Evolutionary conservation across 192 early-diverging fungal species (phyloP).

Genomic region (Podila minutissima): DNA sequence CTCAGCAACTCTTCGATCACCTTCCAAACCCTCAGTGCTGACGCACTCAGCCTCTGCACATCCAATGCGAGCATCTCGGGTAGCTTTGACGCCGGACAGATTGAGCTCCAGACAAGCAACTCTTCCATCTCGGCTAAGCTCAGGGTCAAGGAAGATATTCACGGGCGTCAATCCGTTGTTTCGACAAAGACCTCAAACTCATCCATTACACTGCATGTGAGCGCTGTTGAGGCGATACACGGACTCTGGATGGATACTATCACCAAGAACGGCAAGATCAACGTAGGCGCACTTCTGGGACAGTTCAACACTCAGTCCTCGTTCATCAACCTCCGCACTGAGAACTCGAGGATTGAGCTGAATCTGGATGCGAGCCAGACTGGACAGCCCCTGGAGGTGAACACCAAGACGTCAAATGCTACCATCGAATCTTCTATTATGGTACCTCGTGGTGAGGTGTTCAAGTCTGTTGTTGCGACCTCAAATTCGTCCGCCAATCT

Average conservation of each 20-base stretch:
- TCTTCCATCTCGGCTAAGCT: constrained; percentile 46
- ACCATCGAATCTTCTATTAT: constrained; percentile 34
- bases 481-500: constrained; percentile 27
- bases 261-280: constrained; percentile 34
- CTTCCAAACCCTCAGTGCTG: constrained; percentile 26
- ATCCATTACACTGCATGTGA: constrained; percentile 32
- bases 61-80: constrained; percentile 38
- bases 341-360: constrained; percentile 33
- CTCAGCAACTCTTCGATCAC: constrained; percentile 33
- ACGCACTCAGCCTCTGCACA: constrained; percentile 21
- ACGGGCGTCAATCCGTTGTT: constrained; percentile 33
- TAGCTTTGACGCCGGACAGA: constrained; percentile 26
- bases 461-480: constrained; percentile 10
- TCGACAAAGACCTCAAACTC: constrained; percentile 38
- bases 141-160: constrained; percentile 14
- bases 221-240: constrained; percentile 12
- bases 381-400: constrained; percentile 33
- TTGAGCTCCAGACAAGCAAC: constrained; percentile 31
- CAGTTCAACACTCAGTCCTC: constrained; percentile 5
- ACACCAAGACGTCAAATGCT: constrained; percentile 22
- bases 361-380: constrained; percentile 44
- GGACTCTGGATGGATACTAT: constrained; percentile 31
- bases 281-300: constrained; percentile 31
- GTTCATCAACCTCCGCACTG: constrained; percentile 6
- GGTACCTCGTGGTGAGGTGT: constrained; percentile 20